Conservation (phyloP, 2,329 filamentous ascomycete species). For the Neonectria sp. region DNA sequence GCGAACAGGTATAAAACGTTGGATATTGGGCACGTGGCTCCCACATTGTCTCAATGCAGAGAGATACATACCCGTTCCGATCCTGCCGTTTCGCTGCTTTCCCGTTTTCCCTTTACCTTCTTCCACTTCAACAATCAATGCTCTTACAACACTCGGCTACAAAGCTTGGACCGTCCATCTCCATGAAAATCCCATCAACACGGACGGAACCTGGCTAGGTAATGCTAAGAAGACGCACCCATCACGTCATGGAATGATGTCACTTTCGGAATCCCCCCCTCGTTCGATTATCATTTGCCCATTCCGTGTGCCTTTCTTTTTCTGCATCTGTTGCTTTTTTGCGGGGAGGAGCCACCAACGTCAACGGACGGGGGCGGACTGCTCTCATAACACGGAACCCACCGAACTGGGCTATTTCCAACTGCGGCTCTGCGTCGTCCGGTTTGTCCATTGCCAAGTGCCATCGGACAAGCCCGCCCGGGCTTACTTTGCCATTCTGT, state of each 20-base stretch:
- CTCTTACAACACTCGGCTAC: too few species aligned
- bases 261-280: conserved; percentile 2
- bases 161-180: background rate
- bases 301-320: background rate
- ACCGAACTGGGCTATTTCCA: background rate
- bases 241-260: conserved; percentile 13
- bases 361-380: background rate
- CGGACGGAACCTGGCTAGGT: background rate
- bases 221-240: background rate
- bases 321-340: background rate
- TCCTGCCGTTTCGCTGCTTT: background rate
- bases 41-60: conserved; percentile 10
- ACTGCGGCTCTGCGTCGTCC: too few species aligned
- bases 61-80: conserved; percentile 1
- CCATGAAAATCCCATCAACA: background rate
- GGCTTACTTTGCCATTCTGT: too few species aligned
- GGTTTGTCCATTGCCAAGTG: too few species aligned
- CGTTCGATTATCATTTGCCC: background rate
- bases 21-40: conserved; percentile 20
- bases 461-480: too few species aligned
- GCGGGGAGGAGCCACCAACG: background rate
- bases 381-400: background rate
- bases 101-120: background rate
- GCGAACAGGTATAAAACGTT: conserved; percentile 24
- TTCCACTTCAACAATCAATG: background rate